phyloP scores from a whole-genome alignment of 805 yeast species.

The Monosporozyma siamensis region DNA sequence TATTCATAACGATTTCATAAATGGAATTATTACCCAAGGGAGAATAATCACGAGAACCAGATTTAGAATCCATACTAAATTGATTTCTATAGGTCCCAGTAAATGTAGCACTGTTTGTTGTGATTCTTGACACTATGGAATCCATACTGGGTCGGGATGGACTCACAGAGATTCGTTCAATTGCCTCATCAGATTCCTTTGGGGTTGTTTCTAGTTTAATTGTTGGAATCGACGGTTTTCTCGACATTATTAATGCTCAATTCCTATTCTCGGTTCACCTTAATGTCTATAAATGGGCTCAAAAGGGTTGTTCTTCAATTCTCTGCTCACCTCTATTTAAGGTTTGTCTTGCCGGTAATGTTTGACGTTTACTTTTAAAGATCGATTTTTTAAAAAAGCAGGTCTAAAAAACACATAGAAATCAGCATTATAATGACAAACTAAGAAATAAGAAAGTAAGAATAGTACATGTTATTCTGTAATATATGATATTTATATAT shows the following conservation, averaged over 20 bases:
- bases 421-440: no score
- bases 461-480: background rate
- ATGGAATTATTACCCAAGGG: constrained; percentile 49
- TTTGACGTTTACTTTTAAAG: background rate
- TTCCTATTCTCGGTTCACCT: background rate
- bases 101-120: constrained; percentile 5
- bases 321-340: no score
- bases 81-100: constrained; percentile 6
- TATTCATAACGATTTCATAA: constrained; percentile 53
- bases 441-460: background rate
- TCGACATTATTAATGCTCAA: background rate
- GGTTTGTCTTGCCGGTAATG: background rate
- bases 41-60: constrained; percentile 28
- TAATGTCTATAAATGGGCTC: no score
- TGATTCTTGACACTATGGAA: constrained; percentile 5
- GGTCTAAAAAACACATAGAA: background rate
- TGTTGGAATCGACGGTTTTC: background rate
- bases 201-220: background rate
- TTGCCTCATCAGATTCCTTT: background rate
- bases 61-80: constrained; percentile 8
- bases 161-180: background rate
- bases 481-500: background rate
- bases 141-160: constrained; percentile 8
- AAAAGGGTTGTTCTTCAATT: no score
- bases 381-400: background rate